Conservation (phyloP, 2,329 filamentous ascomycete species). For the Claviceps quebecensis region DNA sequence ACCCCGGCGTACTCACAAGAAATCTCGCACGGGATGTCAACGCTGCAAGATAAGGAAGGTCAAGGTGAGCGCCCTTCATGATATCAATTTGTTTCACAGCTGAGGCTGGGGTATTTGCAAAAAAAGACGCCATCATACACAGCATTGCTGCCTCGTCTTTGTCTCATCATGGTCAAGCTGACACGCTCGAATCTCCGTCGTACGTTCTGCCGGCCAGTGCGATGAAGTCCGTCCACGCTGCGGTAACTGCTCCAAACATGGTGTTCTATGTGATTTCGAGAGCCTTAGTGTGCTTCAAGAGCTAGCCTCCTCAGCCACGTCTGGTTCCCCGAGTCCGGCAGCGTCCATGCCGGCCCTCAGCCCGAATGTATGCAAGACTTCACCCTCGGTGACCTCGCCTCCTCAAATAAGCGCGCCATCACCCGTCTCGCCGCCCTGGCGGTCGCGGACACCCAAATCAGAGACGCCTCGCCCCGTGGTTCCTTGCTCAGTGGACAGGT, state of each 20-base stretch:
- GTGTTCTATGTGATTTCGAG: conserved; percentile 52
- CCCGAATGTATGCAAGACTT: conserved; percentile 2
- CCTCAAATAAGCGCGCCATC: conserved; percentile 21
- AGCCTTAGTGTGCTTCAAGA: conserved; percentile 33
- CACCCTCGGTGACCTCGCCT: conserved; percentile 13
- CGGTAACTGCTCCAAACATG: conserved; percentile 53
- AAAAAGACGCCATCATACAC: background rate
- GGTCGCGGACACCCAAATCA: conserved; percentile 11
- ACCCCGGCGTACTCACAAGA: conserved; percentile 54
- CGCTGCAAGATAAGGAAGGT: conserved; percentile 56
- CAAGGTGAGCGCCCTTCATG: conserved; percentile 35
- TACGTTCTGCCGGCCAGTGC: conserved; percentile 28
- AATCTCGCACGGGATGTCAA: conserved; percentile 52
- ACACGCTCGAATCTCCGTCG: background rate
- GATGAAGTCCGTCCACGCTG: conserved; percentile 52
- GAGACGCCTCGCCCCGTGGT: conserved; percentile 21
- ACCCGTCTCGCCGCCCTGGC: conserved; percentile 7
- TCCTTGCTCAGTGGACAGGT: conserved; percentile 26
- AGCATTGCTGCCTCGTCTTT: background rate
- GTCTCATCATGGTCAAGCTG: background rate
- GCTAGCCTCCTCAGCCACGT: conserved; percentile 23
- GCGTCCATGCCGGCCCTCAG: conserved; percentile 7
- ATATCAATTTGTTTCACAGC: background rate
- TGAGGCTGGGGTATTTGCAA: too few species aligned
- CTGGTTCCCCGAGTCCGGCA: conserved; percentile 4